Evolutionary conservation across 73 alveolate species (phyloP), one percentile per base, ranked within the genome.

Genomic region (Diophrys appendiculata): DNA sequence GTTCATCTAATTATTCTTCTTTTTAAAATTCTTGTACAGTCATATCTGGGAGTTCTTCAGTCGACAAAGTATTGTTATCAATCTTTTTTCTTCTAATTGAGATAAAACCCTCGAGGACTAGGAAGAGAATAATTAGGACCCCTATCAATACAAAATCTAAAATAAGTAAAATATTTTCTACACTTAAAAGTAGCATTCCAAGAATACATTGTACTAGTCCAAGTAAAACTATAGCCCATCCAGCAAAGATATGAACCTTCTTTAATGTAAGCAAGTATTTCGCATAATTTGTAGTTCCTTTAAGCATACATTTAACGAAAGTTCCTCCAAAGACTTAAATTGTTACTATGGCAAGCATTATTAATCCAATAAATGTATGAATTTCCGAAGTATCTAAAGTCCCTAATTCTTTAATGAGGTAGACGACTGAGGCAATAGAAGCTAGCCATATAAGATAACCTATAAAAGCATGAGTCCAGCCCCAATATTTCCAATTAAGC

Each of bases 201-300:
- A 60, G 2, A n/a, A n/a, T n/a, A n/a, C n/a, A n/a, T n/a, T n/a
- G n/a, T n/a, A n/a, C n/a, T n/a, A n/a, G n/a, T 60, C 33, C 13
- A 31, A 60, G 31, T 13, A 60, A 2, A 23, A 11, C 25, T 13
- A 60, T 27, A 60, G 25, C 28, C 11, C 25, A 60, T 13, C 71
- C 71, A 60, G 25, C 11, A 60, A 60, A 13, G 18, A 27, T 60
- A 31, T 60, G 71, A 31, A 31, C 33, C 71, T 31, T 23, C 25
- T 60, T 60, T 31, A 60, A 60, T n/a, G n/a, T n/a, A 2, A 60
- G 71, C 25, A 60, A 23, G 28, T 60, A 60, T n/a, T n/a, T n/a
- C n/a, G n/a, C n/a, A n/a, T n/a, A n/a, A n/a, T n/a, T n/a, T n/a
- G 18, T 60, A 3, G 28, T 11, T 3, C 71, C 25, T 27, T 60